Evolutionary conservation across 2,329 filamentous ascomycete genomes (phyloP), one percentile per base, ranked within the genome.

Genomic region (Stagonosporopsis chrysanthemi): DNA sequence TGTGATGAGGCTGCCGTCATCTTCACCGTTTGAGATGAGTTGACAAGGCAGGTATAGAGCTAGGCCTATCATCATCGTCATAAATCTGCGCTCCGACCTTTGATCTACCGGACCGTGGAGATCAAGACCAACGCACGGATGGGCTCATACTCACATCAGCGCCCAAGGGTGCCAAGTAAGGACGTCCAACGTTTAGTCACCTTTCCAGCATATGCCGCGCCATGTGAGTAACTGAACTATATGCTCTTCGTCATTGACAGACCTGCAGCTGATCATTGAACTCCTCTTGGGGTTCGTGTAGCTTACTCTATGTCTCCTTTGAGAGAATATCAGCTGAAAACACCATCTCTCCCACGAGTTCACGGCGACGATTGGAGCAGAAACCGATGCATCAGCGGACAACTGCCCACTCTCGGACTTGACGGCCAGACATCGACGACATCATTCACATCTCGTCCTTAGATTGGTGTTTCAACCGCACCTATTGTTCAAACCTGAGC

Each of bases 41-140:
- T 17, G 12, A 15, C 15, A 15, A 12, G 2, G n/a, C 22, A 22
- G 12, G 19, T 14, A 22, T n/a, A 35, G 45, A 48, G 56, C 61
- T 61, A 43, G 28, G 43, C 15, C 55, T 24, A 46, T 29, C 43
- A 55, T 31, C 40, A 42, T 52, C 31, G 14, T 22, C n/a, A 19
- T n/a, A 17, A 41, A 46, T 39, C 41, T 46, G 31, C 36, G 23
- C 35, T 44, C 43, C 42, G 61, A 36, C 33, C 40, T 52, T 53
- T 44, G 66, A 66, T 71, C 62, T 47, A 49, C 62, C 62, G 61
- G 65, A 33, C 61, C 62, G 63, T 52, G 47, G 44, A 50, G 46
- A 49, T 56, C 58, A 64, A 26, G 45, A 40, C 51, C 29, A 45
- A 63, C 46, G 58, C 56, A 47, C 54, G 12, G 36, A 28, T 11